A percentile compares a stretch with the other conserved stretches of the same genome.
These are phyloP conservation scores for Neurospora sp. DNA, from an alignment of 495 filamentous ascomycete species.

Conservation along the genomic window DNA sequence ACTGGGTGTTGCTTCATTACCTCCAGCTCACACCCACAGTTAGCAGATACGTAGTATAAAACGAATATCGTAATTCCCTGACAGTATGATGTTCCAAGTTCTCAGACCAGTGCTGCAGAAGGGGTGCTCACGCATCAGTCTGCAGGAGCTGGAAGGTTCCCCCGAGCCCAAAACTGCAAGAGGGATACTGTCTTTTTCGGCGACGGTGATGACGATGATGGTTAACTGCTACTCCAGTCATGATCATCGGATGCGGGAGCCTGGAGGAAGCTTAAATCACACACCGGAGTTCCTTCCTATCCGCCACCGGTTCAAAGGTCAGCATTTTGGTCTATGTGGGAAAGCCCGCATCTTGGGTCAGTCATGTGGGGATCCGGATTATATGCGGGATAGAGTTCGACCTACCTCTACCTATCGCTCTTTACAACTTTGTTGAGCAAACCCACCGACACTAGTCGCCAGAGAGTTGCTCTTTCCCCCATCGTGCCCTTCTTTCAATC, in stretches of 20 bases:
- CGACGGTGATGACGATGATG: neutral
- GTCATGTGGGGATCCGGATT: neutral
- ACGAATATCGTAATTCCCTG: neutral
- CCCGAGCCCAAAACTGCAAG: neutral
- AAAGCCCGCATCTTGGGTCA: neutral
- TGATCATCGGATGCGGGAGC: neutral
- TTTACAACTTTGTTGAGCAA: neutral
- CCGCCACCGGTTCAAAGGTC: neutral
- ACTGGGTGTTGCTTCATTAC: neutral
- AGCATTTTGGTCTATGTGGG: neutral
- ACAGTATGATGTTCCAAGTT: neutral
- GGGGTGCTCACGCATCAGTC: neutral
- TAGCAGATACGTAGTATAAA: neutral
- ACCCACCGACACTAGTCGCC: neutral
- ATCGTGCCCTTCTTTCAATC: neutral
- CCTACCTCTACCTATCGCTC: neutral
- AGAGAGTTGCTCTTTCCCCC: neutral
- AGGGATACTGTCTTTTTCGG: neutral
- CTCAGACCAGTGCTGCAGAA: neutral
- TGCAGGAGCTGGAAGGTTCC: neutral
- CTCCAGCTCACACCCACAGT: neutral
- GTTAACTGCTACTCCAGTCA: neutral
- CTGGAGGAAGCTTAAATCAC: neutral
- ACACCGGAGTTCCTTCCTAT: neutral
- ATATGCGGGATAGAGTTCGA: neutral